phyloP scores from a whole-genome alignment of 2,329 filamentous ascomycete species.

The Helicocarpus griseus region DNA sequence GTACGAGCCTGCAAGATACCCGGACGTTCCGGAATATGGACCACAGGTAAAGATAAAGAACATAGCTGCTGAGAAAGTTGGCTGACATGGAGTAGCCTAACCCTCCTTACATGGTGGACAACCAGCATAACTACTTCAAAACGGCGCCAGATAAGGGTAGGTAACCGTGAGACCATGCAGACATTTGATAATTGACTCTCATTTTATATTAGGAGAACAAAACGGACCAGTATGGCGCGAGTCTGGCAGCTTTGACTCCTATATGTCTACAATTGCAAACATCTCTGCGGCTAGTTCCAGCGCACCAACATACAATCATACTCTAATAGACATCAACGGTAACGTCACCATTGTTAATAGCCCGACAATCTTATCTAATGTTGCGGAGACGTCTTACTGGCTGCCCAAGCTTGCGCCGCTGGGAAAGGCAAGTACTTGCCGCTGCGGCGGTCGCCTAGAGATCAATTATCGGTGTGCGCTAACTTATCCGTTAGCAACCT shows the following conservation, averaged over 20 bases:
- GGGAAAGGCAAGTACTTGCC: neutral
- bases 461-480: neutral
- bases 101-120: slow-evolving; percentile 3
- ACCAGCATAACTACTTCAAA: slow-evolving; percentile 1
- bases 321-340: too few species aligned
- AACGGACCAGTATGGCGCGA: slow-evolving; percentile 3
- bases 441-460: too few species aligned
- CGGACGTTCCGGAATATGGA: neutral
- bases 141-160: slow-evolving; percentile 1
- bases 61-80: neutral
- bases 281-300: too few species aligned
- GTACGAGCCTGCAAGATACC: neutral
- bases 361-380: neutral
- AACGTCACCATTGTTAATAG: neutral
- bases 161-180: neutral
- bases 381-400: neutral
- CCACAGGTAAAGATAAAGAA: slow-evolving; percentile 3
- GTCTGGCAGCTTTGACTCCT: neutral
- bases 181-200: neutral
- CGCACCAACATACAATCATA: too few species aligned
- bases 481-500: neutral
- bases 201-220: slow-evolving; percentile 1
- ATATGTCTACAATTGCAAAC: neutral
- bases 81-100: slow-evolving; percentile 1
- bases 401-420: slow-evolving; percentile 1